Evolutionary conservation across 2,329 filamentous ascomycete species (phyloP).

Genomic region (Xylariaceae sp.): DNA sequence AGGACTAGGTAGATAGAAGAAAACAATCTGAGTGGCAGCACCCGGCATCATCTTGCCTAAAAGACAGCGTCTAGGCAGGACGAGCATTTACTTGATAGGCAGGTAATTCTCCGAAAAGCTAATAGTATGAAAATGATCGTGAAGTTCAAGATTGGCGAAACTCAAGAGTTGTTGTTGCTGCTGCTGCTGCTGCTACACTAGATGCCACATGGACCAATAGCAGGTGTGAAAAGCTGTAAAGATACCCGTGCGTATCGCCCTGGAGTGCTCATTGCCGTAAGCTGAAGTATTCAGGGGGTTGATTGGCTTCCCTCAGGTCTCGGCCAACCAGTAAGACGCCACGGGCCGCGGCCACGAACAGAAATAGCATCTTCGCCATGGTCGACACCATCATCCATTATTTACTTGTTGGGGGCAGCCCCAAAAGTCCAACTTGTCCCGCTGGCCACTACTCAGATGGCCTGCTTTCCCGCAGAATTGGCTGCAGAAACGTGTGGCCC

Average conservation of each 20-base stretch:
- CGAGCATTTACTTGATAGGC: background rate
- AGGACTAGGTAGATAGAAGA: conserved; percentile 5
- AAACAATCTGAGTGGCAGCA: background rate
- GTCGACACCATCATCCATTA: conserved; percentile 6
- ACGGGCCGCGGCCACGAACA: conserved; percentile 24
- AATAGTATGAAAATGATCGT: background rate
- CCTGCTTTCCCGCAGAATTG: conserved; percentile 18
- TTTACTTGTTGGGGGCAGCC: conserved; percentile 9
- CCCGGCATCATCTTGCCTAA: background rate
- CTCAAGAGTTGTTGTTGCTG: background rate
- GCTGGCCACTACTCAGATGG: conserved; percentile 10
- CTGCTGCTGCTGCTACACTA: too few species aligned
- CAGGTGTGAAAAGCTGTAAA: conserved; percentile 20
- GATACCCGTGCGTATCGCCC: conserved; percentile 28
- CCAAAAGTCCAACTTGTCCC: conserved; percentile 5
- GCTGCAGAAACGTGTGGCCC: conserved; percentile 14
- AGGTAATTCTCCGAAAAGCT: conserved; percentile 2
- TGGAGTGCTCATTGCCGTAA: conserved; percentile 26
- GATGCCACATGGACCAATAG: conserved; percentile 34
- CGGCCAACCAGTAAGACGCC: conserved; percentile 14
- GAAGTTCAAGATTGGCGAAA: background rate
- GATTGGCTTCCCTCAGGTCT: conserved; percentile 36
- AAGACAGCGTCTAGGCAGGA: conserved; percentile 4
- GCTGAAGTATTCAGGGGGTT: conserved; percentile 25
- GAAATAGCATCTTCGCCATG: conserved; percentile 37